Percentiles rank a stretch among this genome's conserved stretches.
These are phyloP conservation scores for Coemansia sp. DNA, from an alignment of 192 early-diverging fungal species.

Conservation along the genomic window DNA sequence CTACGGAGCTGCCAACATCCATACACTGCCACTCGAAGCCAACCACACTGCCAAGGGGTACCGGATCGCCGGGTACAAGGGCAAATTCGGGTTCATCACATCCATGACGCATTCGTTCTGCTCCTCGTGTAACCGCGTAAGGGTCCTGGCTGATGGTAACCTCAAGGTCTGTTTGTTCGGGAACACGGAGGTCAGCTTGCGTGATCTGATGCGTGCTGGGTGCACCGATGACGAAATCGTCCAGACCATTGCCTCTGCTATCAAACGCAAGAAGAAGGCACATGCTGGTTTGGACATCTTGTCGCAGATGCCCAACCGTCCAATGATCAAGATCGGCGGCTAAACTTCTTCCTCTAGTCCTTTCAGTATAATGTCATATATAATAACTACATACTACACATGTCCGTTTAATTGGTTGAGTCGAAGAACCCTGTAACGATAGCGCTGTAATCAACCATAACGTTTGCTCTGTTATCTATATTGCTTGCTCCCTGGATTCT, in stretches of 20 bases:
- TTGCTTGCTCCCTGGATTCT: too few relatives aligned
- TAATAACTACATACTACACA: too few relatives aligned
- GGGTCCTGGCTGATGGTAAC: constrained; percentile 92
- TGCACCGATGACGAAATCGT: constrained; percentile 66
- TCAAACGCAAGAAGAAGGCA: constrained; percentile 85
- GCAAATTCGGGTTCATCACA: constrained; percentile 96
- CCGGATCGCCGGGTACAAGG: constrained; percentile 71
- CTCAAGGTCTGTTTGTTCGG: constrained; percentile 95
- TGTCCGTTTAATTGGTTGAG: too few relatives aligned
- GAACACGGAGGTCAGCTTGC: constrained; percentile 82
- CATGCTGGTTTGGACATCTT: constrained; percentile 93
- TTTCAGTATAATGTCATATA: background rate
- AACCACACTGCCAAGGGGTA: constrained; percentile 83
- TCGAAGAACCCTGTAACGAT: too few relatives aligned
- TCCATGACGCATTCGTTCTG: constrained; percentile 99
- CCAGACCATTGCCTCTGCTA: constrained; percentile 71
- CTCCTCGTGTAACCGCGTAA: constrained; percentile 88
- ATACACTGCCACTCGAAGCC: constrained; percentile 65
- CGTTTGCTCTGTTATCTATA: too few relatives aligned
- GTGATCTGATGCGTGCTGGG: constrained; percentile 72
- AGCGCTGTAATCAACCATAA: too few relatives aligned
- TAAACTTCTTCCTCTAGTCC: constrained; percentile 15
- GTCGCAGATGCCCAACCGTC: constrained; percentile 79
- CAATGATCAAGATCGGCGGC: constrained; percentile 96
- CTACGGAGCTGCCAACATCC: constrained; percentile 60